A percentile compares a stretch with the other conserved stretches of the same genome.
Evolutionary conservation across 768 basidiomycete genomes (phyloP).

Genomic region (Pleurotus salmoneostramineus): DNA sequence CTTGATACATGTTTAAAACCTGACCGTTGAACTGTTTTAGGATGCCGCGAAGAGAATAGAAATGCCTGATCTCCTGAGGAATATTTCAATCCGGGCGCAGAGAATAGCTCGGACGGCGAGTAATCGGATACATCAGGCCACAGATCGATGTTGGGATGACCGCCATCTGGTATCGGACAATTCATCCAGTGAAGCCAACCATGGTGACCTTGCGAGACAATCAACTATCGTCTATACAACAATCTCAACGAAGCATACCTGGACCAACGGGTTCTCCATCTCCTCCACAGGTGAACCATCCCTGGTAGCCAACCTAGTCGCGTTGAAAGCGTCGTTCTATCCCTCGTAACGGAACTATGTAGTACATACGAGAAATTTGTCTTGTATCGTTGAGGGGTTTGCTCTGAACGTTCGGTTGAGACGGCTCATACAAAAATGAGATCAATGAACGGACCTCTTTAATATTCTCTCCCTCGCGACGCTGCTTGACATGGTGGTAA

Average conservation of each 20-base stretch:
- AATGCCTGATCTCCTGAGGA: constrained; percentile 55
- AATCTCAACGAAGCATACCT: constrained; percentile 27
- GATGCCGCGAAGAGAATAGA: constrained; percentile 76
- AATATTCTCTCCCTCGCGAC: constrained; percentile 26
- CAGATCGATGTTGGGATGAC: constrained; percentile 68
- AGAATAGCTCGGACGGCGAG: constrained; percentile 65
- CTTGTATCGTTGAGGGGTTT: constrained; percentile 72
- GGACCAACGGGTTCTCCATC: constrained; percentile 67
- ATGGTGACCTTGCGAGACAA: constrained; percentile 51
- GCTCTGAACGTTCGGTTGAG: constrained; percentile 31
- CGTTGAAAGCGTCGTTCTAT: not conserved
- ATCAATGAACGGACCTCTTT: constrained; percentile 31
- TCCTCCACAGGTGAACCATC: constrained; percentile 64
- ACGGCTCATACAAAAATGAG: not conserved
- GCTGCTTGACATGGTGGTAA: constrained; percentile 1
- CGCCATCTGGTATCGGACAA: constrained; percentile 62
- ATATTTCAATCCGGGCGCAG: constrained; percentile 61
- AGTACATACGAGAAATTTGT: constrained; percentile 67
- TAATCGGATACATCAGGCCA: constrained; percentile 80
- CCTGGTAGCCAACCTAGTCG: constrained; percentile 18
- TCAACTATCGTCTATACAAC: not conserved
- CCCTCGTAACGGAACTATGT: not conserved
- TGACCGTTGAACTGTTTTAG: constrained; percentile 64
- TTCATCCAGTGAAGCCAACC: constrained; percentile 89
- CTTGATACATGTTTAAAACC: constrained; percentile 5